phyloP scores from a whole-genome alignment of 768 basidiomycete species.

The Hygrocybe punicea region DNA sequence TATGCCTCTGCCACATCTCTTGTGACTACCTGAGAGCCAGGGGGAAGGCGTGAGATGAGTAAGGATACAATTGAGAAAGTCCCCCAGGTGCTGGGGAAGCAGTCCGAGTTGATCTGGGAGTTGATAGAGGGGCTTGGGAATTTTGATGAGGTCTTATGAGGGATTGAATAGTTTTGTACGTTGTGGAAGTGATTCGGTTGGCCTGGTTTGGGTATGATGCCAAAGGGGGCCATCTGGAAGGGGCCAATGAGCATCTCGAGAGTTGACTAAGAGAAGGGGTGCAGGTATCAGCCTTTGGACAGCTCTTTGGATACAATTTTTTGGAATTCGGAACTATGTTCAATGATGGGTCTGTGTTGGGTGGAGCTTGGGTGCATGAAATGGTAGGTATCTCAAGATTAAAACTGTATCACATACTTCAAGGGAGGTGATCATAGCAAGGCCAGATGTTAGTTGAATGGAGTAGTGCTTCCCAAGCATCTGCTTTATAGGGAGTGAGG shows the following conservation, averaged over 20 bases:
- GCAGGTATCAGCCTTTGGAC: constrained; percentile 11
- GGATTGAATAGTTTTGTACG: constrained; percentile 20
- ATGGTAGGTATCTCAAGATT: constrained; percentile 31
- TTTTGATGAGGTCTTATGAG: not conserved
- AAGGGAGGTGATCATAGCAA: constrained; percentile 26
- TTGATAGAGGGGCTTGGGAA: not conserved
- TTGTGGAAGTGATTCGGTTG: constrained; percentile 4
- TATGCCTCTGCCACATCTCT: constrained; percentile 36
- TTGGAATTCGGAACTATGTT: not conserved
- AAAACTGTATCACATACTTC: constrained; percentile 31
- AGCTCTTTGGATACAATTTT: not conserved
- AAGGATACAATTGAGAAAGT: constrained; percentile 23
- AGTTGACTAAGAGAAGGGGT: constrained; percentile 2
- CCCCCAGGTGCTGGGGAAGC: constrained; percentile 32
- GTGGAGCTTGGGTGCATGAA: constrained; percentile 24
- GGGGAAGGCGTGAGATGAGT: constrained; percentile 25
- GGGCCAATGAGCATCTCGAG: constrained; percentile 13
- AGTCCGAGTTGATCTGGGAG: constrained; percentile 24
- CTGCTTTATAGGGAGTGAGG: constrained; percentile 28
- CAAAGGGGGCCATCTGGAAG: constrained; percentile 16
- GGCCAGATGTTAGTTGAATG: constrained; percentile 10
- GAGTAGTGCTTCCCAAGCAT: constrained; percentile 31
- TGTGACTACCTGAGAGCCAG: constrained; percentile 26
- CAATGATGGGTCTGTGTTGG: constrained; percentile 26
- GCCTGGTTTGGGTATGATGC: constrained; percentile 19